phyloP scores from a whole-genome alignment of 225 moss, liverwort and hornwort genomes.

The Ulota crispa region DNA sequence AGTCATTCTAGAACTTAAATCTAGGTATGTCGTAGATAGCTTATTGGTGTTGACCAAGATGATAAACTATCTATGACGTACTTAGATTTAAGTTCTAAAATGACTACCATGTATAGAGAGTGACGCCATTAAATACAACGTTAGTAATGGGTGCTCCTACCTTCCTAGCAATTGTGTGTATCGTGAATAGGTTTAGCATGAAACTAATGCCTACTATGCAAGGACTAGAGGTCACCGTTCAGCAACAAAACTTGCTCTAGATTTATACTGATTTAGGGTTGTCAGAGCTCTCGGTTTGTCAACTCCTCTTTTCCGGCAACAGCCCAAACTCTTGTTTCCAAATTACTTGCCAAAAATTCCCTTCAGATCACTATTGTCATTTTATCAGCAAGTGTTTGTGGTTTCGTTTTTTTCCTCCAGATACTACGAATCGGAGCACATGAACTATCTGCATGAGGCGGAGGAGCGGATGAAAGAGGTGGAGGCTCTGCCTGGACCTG shows the following conservation, averaged over 20 bases:
- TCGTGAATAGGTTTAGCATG: background rate
- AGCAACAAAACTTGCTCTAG: background rate
- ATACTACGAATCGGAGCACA: conserved; percentile 56
- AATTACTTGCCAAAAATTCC: background rate
- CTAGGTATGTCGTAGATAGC: too few species aligned
- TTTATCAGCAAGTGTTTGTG: background rate
- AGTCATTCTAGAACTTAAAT: too few species aligned
- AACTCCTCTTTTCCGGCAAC: too few species aligned
- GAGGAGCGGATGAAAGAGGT: conserved; percentile 63
- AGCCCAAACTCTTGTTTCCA: background rate
- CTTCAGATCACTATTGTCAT: background rate
- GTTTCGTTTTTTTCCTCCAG: conserved; percentile 25
- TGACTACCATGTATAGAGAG: too few species aligned
- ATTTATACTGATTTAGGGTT: background rate
- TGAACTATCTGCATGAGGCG: conserved; percentile 61
- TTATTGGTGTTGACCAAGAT: too few species aligned
- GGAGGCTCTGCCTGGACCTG: conserved; percentile 63
- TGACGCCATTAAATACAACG: too few species aligned
- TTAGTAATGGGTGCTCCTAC: too few species aligned
- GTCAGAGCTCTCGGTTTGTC: background rate
- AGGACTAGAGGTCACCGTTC: background rate
- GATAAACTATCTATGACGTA: too few species aligned
- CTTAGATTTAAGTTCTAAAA: too few species aligned
- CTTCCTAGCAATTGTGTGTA: background rate
- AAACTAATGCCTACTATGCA: background rate